A percentile compares a stretch with the other conserved stretches of the same genome.
phyloP scores from a whole-genome alignment of 768 basidiomycete genomes.

The Rhodotorula taiwanensis region DNA sequence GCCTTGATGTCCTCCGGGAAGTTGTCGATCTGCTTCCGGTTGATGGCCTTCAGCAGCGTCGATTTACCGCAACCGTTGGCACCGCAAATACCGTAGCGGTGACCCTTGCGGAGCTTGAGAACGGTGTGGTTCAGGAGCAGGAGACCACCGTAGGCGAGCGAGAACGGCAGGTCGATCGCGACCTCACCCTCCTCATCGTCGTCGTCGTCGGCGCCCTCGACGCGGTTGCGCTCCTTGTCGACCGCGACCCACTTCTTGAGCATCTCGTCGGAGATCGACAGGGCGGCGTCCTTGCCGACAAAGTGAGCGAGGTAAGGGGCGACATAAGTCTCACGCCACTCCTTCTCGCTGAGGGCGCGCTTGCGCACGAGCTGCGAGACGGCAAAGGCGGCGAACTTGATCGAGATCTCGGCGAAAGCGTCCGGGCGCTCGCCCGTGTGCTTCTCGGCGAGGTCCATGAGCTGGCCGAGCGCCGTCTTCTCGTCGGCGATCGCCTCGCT shows the following conservation, averaged over 20 bases:
- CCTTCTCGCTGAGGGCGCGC: conserved; percentile 44
- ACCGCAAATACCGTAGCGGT: conserved; percentile 85
- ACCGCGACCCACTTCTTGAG: conserved; percentile 68
- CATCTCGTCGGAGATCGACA: conserved; percentile 55
- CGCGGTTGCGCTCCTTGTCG: conserved; percentile 52
- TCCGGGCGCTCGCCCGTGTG: conserved; percentile 46
- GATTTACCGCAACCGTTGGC: conserved; percentile 95
- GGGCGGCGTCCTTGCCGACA: conserved; percentile 48
- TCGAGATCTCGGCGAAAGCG: conserved; percentile 52
- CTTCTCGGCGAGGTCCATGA: conserved; percentile 28
- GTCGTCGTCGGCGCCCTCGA: conserved; percentile 48
- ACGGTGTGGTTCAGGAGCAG: conserved; percentile 89
- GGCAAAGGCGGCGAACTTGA: conserved; percentile 67
- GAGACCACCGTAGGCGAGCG: conserved; percentile 89
- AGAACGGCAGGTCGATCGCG: conserved; percentile 87
- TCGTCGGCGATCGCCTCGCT: conserved; percentile 38
- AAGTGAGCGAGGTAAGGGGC: conserved; percentile 67
- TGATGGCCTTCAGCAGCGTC: conserved; percentile 88
- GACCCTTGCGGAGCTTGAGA: conserved; percentile 78
- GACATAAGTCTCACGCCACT: conserved; percentile 55
- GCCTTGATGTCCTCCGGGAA: conserved; percentile 82
- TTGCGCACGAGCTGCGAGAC: conserved; percentile 65
- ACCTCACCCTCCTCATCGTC: conserved; percentile 71
- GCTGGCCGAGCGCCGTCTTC: conserved; percentile 19
- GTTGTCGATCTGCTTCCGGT: conserved; percentile 87